Base-by-base conservation (phyloP, 202 grass and related monocot species). In the Dendrocalamus latiflorus region DNA sequence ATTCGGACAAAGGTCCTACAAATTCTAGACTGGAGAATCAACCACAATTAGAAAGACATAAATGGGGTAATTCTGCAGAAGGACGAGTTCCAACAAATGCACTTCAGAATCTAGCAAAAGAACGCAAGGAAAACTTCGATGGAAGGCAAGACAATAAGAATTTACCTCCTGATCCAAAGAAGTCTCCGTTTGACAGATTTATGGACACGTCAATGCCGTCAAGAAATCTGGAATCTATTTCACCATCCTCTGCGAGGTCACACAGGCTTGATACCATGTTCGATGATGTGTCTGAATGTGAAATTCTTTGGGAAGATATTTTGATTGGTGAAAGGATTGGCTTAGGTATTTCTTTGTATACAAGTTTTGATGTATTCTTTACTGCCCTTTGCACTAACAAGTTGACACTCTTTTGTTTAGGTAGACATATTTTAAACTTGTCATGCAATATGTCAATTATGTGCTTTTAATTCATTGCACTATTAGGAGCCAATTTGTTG, bases 301-400 rank as follows among this genome's bases (percentile, higher is more conserved):
- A 99, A 90, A 99, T 99, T 87, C 93, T 53, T 51, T 99, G 96
- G 96, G 96, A 99, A 86, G 89, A 96, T 79, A 87, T 99, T 87
- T 84, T 89, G 50, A 94, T 99, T 82, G 96, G 96, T 83, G 96
- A 99, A 91, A 94, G 96, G 86, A 99, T 99, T 82, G 96, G 96
- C 83, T 86, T 99, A 99, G 96, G 96, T 99, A 99, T 78, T 86
- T 81, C 39, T 80, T 76, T 59, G 34, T 22, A 80, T 45, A 63
- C 70, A 73, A 81, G n/a, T 78, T 87, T 85, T 82, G 70, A 62
- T 78, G 58, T 41, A 38, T 39, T 60, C 6, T 69, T 49, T 65
- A 38, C 67, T 74, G 50, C 26, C 28, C 45, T 75, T 75, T 67
- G 21, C 59, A 80, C 39, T 59, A 88, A 75, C 37, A 76, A 71